Conservation (phyloP, 2,329 filamentous ascomycete genomes). For the Tympanopsis confertula region DNA sequence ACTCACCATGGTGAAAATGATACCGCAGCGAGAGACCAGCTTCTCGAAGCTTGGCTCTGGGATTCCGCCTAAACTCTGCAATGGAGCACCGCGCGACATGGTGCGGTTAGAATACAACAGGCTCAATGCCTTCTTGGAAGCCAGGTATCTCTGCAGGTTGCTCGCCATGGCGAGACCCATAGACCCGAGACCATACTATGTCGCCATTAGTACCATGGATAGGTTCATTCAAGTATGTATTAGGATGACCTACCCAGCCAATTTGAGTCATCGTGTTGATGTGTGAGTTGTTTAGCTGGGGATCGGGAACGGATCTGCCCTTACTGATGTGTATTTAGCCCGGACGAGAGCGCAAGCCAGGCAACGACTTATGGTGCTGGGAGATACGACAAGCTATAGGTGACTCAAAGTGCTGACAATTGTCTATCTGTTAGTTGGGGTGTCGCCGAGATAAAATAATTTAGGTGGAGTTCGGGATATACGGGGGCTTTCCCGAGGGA, state of each 20-base stretch:
- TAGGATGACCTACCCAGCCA: constrained; percentile 1
- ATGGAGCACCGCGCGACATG: constrained; percentile 25
- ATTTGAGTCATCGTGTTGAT: not conserved
- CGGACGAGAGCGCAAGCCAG: no score
- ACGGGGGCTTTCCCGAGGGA: no score
- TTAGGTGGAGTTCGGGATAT: no score
- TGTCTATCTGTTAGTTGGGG: no score
- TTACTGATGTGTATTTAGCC: no score
- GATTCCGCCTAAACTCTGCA: constrained; percentile 14
- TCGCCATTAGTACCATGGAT: not conserved
- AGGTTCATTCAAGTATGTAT: no score
- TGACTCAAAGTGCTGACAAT: no score
- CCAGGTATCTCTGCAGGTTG: constrained; percentile 32
- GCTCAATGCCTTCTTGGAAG: constrained; percentile 6
- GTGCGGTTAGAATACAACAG: constrained; percentile 33
- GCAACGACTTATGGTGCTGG: no score
- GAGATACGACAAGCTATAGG: no score
- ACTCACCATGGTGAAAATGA: constrained; percentile 20
- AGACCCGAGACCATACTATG: constrained; percentile 28
- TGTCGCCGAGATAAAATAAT: no score
- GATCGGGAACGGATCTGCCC: no score
- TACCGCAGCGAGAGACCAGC: constrained; percentile 16
- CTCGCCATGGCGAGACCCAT: constrained; percentile 37
- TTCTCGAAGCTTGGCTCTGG: constrained; percentile 9
- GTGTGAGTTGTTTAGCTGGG: no score